phyloP scores from a whole-genome alignment of 73 alveolate species.

The Urostyla sp. region DNA sequence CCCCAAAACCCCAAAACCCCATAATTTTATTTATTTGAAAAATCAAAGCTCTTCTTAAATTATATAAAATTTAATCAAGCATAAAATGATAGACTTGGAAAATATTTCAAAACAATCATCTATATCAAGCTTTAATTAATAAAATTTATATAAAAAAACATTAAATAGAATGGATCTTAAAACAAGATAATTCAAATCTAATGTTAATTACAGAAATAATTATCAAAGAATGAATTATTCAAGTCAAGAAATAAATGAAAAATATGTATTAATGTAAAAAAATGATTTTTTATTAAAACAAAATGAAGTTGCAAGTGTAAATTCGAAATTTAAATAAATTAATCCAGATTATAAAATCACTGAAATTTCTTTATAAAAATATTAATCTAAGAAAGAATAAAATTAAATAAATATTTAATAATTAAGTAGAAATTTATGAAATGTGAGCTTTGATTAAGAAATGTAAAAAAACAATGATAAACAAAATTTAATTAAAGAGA shows the following conservation, averaged over 20 bases:
- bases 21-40: not conserved
- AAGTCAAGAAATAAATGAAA: no score
- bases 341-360: no score
- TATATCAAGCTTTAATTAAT: not conserved
- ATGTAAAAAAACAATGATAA: no score
- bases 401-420: no score
- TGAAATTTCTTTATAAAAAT: no score
- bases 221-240: no score
- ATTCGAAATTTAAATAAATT: not conserved
- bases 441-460: no score
- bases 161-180: not conserved
- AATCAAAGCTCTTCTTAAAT: not conserved
- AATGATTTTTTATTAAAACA: not conserved
- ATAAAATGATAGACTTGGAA: not conserved
- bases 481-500: no score
- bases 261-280: not conserved
- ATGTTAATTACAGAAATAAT: no score
- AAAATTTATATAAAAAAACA: not conserved
- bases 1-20: not conserved
- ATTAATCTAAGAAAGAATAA: no score
- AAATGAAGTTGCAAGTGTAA: not conserved
- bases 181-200: slow-evolving; percentile 5
- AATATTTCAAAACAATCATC: not conserved
- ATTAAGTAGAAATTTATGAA: no score
- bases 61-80: not conserved